phyloP scores from a whole-genome alignment of 305 asterid genomes.

The Fraxinus paxiana region DNA sequence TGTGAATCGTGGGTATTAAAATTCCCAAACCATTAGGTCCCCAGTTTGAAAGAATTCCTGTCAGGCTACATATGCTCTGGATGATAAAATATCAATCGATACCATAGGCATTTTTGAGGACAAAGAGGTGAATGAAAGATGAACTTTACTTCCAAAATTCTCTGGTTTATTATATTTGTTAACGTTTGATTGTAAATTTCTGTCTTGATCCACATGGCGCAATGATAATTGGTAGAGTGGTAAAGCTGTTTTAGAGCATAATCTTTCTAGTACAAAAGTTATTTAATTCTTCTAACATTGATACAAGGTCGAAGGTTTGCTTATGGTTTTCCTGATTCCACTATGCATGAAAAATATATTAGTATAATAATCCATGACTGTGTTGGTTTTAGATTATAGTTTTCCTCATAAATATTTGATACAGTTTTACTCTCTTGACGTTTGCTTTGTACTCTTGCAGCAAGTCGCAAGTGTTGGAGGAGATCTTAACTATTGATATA shows the following conservation, averaged over 20 bases:
- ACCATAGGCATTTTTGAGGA: background rate
- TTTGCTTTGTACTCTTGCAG: constrained; percentile 41
- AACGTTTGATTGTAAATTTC: too few species aligned
- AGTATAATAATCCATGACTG: background rate
- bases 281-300: background rate
- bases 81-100: background rate
- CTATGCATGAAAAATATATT: background rate
- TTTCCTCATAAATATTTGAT: background rate
- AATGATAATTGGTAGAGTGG: too few species aligned
- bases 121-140: background rate
- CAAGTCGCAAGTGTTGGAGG: constrained; percentile 49
- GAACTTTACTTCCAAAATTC: background rate
- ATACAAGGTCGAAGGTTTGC: background rate
- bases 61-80: background rate
- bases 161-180: too few species aligned
- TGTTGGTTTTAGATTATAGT: background rate
- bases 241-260: too few species aligned
- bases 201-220: too few species aligned
- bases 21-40: background rate
- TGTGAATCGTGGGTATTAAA: background rate
- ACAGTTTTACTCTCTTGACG: background rate
- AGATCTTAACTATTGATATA: constrained; percentile 74
- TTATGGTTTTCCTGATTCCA: background rate
- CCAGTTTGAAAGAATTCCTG: background rate
- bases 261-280: background rate